phyloP scores from a whole-genome alignment of 352 stramenopile species.

The Phytophthora meadii region DNA sequence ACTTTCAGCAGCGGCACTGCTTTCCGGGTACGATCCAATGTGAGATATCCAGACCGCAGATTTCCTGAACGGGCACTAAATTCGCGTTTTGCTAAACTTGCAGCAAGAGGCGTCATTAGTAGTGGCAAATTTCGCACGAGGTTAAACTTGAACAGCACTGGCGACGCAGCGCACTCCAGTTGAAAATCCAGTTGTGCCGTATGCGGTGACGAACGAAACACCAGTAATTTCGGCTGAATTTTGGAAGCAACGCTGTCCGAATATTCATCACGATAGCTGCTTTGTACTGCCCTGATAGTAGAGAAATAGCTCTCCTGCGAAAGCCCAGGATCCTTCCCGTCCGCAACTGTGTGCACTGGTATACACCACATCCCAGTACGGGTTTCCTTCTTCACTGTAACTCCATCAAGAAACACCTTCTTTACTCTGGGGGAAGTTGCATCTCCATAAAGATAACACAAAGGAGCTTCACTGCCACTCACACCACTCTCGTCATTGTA shows the following conservation, averaged over 20 bases:
- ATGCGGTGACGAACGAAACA: conserved; percentile 45
- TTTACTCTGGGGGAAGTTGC: conserved; percentile 18
- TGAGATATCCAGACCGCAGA: conserved; percentile 67
- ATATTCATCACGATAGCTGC: conserved; percentile 46
- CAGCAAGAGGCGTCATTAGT: conserved; percentile 77
- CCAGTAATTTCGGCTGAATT: conserved; percentile 47
- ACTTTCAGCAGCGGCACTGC: conserved; percentile 77
- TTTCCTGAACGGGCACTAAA: conserved; percentile 42
- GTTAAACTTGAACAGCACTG: conserved; percentile 56
- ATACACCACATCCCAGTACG: conserved; percentile 41
- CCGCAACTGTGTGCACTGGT: conserved; percentile 35
- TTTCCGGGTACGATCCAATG: conserved; percentile 77
- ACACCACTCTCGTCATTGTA: conserved; percentile 21
- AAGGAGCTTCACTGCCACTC: conserved; percentile 12
- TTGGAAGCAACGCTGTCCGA: conserved; percentile 40
- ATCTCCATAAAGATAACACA: conserved; percentile 57
- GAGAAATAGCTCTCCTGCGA: conserved; percentile 42
- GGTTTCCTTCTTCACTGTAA: conserved; percentile 38
- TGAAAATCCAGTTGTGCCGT: conserved; percentile 54
- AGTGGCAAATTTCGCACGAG: conserved; percentile 77
- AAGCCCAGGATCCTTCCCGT: conserved; percentile 9
- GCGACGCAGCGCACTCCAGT: conserved; percentile 45
- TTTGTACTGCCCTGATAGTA: conserved; percentile 39
- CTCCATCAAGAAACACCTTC: conserved; percentile 32
- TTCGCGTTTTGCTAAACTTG: conserved; percentile 62